These are phyloP conservation scores for Lactifluus hygrophoroides DNA, from an alignment of 768 basidiomycete species.

Conservation along the genomic window DNA sequence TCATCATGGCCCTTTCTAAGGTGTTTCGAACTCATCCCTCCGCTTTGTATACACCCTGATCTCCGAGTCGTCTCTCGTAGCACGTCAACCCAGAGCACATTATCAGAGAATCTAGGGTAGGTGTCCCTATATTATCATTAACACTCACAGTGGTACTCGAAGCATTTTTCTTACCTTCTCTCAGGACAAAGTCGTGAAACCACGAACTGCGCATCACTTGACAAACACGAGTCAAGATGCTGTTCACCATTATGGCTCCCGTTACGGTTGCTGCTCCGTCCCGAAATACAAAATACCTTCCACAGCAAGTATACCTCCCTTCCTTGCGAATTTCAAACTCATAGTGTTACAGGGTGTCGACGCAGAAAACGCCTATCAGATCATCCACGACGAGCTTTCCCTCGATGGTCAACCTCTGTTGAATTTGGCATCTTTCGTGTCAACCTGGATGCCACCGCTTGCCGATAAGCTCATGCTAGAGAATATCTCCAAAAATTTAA, in stretches of 20 bases:
- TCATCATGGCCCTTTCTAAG: slow-evolving; percentile 20
- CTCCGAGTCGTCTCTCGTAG: background rate
- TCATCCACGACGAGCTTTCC: slow-evolving; percentile 55
- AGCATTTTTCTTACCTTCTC: background rate
- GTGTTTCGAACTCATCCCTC: background rate
- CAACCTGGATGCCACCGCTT: slow-evolving; percentile 52
- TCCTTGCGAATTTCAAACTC: background rate
- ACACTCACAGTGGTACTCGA: background rate
- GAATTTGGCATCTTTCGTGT: slow-evolving; percentile 61
- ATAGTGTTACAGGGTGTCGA: slow-evolving; percentile 37
- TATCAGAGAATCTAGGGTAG: slow-evolving; percentile 7
- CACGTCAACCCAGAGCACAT: slow-evolving; percentile 18
- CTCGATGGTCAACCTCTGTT: slow-evolving; percentile 49
- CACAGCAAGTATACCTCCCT: slow-evolving; percentile 30
- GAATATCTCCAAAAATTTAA: slow-evolving; percentile 59
- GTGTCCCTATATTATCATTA: background rate
- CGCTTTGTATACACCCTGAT: background rate
- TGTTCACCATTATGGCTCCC: slow-evolving; percentile 45
- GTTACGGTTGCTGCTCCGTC: slow-evolving; percentile 57
- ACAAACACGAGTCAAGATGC: slow-evolving; percentile 29
- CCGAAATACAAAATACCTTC: slow-evolving; percentile 61
- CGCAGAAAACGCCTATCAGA: slow-evolving; percentile 44
- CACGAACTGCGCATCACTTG: slow-evolving; percentile 28
- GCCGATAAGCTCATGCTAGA: slow-evolving; percentile 52
- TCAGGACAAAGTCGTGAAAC: slow-evolving; percentile 36